phyloP scores from a whole-genome alignment of 176 grass and related monocot genomes.

The Echinochloa phyllopogon region DNA sequence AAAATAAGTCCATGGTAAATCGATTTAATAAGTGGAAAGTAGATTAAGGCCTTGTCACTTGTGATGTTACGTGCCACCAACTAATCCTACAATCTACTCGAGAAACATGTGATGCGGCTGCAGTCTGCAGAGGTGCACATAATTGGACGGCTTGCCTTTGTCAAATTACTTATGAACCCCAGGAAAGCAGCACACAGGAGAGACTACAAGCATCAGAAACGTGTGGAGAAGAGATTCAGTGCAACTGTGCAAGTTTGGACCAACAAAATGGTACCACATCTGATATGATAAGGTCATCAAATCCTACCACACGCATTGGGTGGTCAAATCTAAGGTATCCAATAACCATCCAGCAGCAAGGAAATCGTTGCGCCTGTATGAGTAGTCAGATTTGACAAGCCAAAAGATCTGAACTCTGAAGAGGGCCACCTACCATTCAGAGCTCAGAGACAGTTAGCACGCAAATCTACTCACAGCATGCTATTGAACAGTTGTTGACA shows the following conservation, averaged over 20 bases:
- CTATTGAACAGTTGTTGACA: neutral
- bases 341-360: neutral
- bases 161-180: neutral
- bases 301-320: conserved; percentile 28
- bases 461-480: neutral
- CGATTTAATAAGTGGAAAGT: neutral
- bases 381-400: conserved; percentile 4
- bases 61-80: conserved; percentile 22
- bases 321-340: conserved; percentile 25
- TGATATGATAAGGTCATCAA: neutral
- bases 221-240: neutral
- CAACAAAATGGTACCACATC: neutral
- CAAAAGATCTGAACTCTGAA: neutral
- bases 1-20: neutral
- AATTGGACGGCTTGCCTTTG: neutral
- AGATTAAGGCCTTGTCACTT: neutral
- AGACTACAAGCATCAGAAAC: neutral
- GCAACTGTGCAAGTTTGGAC: neutral
- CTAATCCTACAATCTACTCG: neutral
- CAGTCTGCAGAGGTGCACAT: neutral
- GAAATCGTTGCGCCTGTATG: neutral
- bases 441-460: neutral
- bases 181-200: neutral
- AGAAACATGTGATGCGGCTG: neutral
- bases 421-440: neutral